Percentiles rank a stretch among this genome's conserved stretches.
These are phyloP conservation scores for Triangularia setosa DNA, from an alignment of 2,329 filamentous ascomycete species.

Conservation along the genomic window DNA sequence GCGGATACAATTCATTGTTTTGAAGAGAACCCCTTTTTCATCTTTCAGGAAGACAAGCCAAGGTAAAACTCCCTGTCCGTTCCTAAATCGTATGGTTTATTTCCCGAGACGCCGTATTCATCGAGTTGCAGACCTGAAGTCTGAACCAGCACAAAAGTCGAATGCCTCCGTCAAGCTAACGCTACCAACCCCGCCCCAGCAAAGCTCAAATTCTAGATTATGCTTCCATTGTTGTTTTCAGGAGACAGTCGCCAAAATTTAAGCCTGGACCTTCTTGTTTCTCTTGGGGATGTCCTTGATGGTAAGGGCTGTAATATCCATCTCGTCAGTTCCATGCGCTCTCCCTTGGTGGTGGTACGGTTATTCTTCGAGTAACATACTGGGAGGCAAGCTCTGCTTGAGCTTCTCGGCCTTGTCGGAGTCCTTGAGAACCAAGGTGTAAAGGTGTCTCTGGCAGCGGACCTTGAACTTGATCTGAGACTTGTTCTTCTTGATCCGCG, in stretches of 20 bases:
- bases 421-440: constrained; percentile 98
- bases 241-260: constrained; percentile 4
- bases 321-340: constrained; percentile 17
- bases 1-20: constrained; percentile 24
- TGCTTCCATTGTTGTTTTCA: constrained; percentile 2
- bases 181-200: background rate
- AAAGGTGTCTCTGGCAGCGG: constrained; percentile 92
- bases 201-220: constrained; percentile 13
- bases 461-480: constrained; percentile 99
- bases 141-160: constrained; percentile 29
- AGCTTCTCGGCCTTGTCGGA: constrained; percentile 99
- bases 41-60: constrained; percentile 23
- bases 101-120: constrained; percentile 49
- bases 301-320: constrained; percentile 41
- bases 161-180: constrained; percentile 25
- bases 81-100: constrained; percentile 37
- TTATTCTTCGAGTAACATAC: constrained; percentile 53
- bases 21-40: constrained; percentile 25
- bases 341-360: background rate
- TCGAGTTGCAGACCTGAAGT: constrained; percentile 29
- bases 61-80: constrained; percentile 34
- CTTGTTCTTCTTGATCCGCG: constrained; percentile 94
- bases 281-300: constrained; percentile 53
- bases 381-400: constrained; percentile 96
- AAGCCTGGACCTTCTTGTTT: constrained; percentile 26